phyloP scores from a whole-genome alignment of 2,329 filamentous ascomycete species.

The Chaetomium sp. region DNA sequence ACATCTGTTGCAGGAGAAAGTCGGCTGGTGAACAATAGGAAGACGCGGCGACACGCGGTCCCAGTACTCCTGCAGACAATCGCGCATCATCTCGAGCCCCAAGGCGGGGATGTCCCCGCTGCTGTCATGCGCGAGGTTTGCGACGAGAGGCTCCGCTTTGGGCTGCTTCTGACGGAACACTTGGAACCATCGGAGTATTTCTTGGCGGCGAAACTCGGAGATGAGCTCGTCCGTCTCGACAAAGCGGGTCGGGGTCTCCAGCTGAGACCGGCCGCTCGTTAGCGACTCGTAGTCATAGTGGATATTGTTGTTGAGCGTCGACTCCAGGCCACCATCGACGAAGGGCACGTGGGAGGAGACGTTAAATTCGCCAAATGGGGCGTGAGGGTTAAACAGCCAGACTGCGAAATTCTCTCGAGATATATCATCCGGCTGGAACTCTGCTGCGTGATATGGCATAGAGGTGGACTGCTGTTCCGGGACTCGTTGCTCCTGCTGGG shows the following conservation, averaged over 20 bases:
- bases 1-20: slow-evolving; percentile 79
- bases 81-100: slow-evolving; percentile 79
- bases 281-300: slow-evolving; percentile 55
- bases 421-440: slow-evolving; percentile 43
- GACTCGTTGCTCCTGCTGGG: slow-evolving; percentile 36
- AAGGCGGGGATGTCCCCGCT: slow-evolving; percentile 54
- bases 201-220: slow-evolving; percentile 48
- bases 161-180: slow-evolving; percentile 49
- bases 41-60: slow-evolving; percentile 80
- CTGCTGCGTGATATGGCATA: slow-evolving; percentile 41
- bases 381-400: slow-evolving; percentile 55
- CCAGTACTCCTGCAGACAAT: slow-evolving; percentile 87
- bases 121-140: slow-evolving; percentile 44
- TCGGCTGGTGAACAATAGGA: slow-evolving; percentile 85
- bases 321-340: slow-evolving; percentile 53
- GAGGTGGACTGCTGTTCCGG: slow-evolving; percentile 42
- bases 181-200: slow-evolving; percentile 49
- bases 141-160: slow-evolving; percentile 41
- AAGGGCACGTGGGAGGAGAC: slow-evolving; percentile 50
- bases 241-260: slow-evolving; percentile 48
- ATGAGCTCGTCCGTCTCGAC: slow-evolving; percentile 48
- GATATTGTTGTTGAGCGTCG: slow-evolving; percentile 54
- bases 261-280: slow-evolving; percentile 48
- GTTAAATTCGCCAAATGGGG: slow-evolving; percentile 47
- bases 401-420: slow-evolving; percentile 51